Conservation (phyloP, 1,284 basidiomycete genomes). For the Waitea zeae region DNA sequence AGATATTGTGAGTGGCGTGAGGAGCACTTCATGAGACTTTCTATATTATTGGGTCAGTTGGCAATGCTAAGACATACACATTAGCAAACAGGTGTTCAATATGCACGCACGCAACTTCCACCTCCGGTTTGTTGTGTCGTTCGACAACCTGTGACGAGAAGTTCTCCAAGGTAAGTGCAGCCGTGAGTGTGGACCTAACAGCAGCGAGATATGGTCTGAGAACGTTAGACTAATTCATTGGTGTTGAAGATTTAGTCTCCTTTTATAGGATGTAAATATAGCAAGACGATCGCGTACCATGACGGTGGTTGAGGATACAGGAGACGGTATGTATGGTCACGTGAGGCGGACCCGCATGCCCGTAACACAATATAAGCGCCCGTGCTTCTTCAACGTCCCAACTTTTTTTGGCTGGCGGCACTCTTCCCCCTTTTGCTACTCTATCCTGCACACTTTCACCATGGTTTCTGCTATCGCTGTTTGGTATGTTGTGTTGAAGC, state of each 20-base stretch:
- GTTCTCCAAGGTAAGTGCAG: constrained; percentile 94
- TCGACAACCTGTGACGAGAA: constrained; percentile 97
- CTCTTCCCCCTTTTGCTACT: too few species aligned
- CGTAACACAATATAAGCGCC: too few species aligned
- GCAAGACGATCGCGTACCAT: constrained; percentile 5
- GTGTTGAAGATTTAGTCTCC: too few species aligned
- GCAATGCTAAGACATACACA: neutral
- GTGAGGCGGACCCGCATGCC: too few species aligned
- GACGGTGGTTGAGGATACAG: too few species aligned
- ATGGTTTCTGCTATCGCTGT: constrained; percentile 45
- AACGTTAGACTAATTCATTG: constrained; percentile 51
- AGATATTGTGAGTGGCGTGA: constrained; percentile 86
- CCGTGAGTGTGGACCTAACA: constrained; percentile 88
- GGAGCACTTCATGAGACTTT: constrained; percentile 83
- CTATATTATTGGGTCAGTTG: constrained; percentile 20
- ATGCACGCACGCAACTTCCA: constrained; percentile 61
- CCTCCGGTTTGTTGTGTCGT: constrained; percentile 91
- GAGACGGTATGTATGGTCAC: too few species aligned
- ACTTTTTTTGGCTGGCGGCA: constrained; percentile 7
- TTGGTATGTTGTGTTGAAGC: constrained; percentile 28
- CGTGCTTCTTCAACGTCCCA: too few species aligned
- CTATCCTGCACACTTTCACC: constrained; percentile 5
- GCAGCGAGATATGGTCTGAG: constrained; percentile 93
- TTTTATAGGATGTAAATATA: constrained; percentile 24
- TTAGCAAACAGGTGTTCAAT: too few species aligned